Evolutionary conservation across 345 rosid genomes (phyloP), one percentile per base, ranked within the genome.

Genomic region (Melaleuca alternifolia): DNA sequence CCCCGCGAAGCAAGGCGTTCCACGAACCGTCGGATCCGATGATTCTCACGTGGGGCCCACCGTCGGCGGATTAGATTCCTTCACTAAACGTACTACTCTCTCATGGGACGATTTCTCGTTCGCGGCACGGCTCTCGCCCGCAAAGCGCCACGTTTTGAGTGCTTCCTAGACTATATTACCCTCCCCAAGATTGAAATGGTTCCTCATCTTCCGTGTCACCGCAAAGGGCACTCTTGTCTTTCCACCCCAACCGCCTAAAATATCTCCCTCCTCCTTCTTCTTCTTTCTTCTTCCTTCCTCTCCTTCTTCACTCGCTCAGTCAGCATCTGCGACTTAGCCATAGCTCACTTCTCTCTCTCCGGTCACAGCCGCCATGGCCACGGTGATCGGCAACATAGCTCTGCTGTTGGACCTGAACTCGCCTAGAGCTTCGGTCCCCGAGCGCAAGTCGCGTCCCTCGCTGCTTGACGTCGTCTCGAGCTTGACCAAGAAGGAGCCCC

Each of bases 401-500:
- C 61, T 94, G 57, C 87, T 93, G 77, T 93, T 92, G 13, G 98
- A 95, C 91, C 88, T 91, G 53, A 86, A 85, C 65, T 91, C 94
- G 30, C 92, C 91, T 3, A 88, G 98, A 87, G 89, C 89, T 52
- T 85, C 88, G 21, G 51, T 86, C 4, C 89, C 92, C 71, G 98
- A 97, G 85, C 93, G 98, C 88, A 93, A 94, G 86, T 77, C 91
- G 44, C 96, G 96, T 6, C 86, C 91, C 61, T 65, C 92, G 85
- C 85, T 89, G 33, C 84, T 90, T 59, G 96, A 95, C 89, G 90
- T 93, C 41, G 86, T 94, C 82, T 86, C 90, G 85, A 92, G 89
- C 88, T 51, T 94, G 51, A 91, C 89, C 50, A 95, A 92, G 93
- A 90, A 94, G 76, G 97, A 95, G 82, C 88, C 85, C 6, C 89